Evolutionary conservation across 2,329 filamentous ascomycete genomes (phyloP), one percentile per base, ranked within the genome.

Genomic region (Cryphonectria carpinicola): DNA sequence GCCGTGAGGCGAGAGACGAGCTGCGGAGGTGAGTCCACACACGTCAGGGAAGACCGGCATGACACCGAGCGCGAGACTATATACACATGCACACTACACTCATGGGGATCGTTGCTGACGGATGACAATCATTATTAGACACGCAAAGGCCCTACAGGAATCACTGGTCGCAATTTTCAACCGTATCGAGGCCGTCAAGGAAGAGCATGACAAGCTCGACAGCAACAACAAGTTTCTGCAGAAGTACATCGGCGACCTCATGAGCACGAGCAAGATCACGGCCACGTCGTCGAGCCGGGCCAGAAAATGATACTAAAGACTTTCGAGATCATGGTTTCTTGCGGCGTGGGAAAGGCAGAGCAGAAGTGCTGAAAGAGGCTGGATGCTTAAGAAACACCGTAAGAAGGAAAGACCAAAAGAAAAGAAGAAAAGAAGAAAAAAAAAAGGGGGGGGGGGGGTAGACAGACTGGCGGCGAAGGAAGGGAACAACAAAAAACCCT

Each of bases 221-320:
- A 96, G 88, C 80, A 95, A 98, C 81, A 99, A 99, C 86, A 95
- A 94, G 78, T 98, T 98, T 78, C 83, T 99, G 64, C 95, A 98
- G 81, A 97, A 97, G 81, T 98, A 98, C 80, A 98, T 98, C 77
- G 95, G 95, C 74, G 95, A 97, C 78, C 86, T 98, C 69, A 98
- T 97, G 89, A 93, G 93, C 75, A 92, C 90, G n/a, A 90, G 88
- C 79, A 92, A 92, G 78, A 92, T 92, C 75, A 92, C 90, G 0
- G 86, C 89, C 1, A 84, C 86, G 1, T 82, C 83, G 68, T 71
- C 71, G 32, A 83, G 81, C 72, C 83, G 86, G 43, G 81, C 80
- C 68, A 87, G 88, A 77, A 90, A 89, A 79, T 89, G 78, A 85
- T 41, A 35, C 28, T 43, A 41, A 56, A 32, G 5, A 32, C 8